Evolutionary conservation across 306 rosid species (phyloP), one percentile per base, ranked within the genome.

Genomic region (Prunus davidiana): DNA sequence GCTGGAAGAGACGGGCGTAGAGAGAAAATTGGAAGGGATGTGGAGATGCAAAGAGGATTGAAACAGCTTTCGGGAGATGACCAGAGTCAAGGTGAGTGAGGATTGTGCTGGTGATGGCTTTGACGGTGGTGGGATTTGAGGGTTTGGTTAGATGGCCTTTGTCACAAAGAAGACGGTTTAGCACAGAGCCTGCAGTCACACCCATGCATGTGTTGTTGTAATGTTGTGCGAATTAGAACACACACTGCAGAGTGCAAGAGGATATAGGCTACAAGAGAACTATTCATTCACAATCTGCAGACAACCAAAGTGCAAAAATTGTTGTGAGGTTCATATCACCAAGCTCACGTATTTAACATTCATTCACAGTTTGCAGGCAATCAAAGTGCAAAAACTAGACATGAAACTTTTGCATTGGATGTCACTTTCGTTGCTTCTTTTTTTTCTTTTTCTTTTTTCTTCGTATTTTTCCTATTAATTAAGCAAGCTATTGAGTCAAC

Each of bases 1-100:
- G 65, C 41, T 84, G 90, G 88, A 91, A 87, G 84, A 91, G 90
- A 20, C 72, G 83, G 18, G 90, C 78, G 60, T 91, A 89, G 58
- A 91, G 76, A 49, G 88, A 57, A 76, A 72, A 83, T 0, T 86
- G 84, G 62, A 92, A 71, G 9, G 87, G 88, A 60, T 45, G 57
- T 2, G 86, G 88, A 69, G 87, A 67, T 24, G 80, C 71, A 56
- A 79, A 87, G 71, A 92, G 90, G 73, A 80, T 10, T 6, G 85
- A 84, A 8, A 88, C 84, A 19, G 93, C 96, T 78, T 85, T 78
- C 6, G 51, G 79, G 41, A 90, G 84, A 45, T 69, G 86, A 30
- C 88, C 84, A 1, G 49, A 67, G 32, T 80, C 20, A 25, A 92
- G 85, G 76, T 69, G 67, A 3, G 54, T 24, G 74, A 84, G 71